These are phyloP conservation scores for Leishmania amazonensis DNA, from an alignment of 208 protist species.

Conservation along the genomic window DNA sequence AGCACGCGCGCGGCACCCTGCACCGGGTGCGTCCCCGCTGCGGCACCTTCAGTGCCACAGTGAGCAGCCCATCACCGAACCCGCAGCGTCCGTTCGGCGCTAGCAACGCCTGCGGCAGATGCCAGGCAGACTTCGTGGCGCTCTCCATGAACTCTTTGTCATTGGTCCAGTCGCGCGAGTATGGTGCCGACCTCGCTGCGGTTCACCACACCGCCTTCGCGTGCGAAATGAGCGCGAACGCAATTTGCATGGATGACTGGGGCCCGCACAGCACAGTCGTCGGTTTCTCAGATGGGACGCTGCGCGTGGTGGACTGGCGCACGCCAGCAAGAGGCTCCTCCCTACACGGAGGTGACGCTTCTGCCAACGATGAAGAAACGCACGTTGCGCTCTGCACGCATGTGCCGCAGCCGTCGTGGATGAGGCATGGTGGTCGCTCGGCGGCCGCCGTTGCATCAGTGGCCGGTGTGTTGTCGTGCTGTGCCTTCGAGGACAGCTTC, in stretches of 20 bases:
- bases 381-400: slow-evolving; percentile 2
- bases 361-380: not conserved
- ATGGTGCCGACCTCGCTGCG: slow-evolving; percentile 15
- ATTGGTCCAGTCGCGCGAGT: slow-evolving; percentile 27
- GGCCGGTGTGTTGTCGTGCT: slow-evolving; percentile 70
- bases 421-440: slow-evolving; percentile 17
- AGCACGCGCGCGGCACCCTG: slow-evolving; percentile 15
- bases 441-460: slow-evolving; percentile 9
- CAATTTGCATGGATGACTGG: slow-evolving; percentile 58
- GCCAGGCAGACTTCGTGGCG: slow-evolving; percentile 17
- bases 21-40: slow-evolving; percentile 14
- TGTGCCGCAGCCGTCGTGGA: slow-evolving; percentile 53
- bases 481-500: slow-evolving; percentile 46
- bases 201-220: slow-evolving; percentile 23
- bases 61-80: not conserved
- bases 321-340: slow-evolving; percentile 16
- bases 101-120: slow-evolving; percentile 2
- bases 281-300: slow-evolving; percentile 62
- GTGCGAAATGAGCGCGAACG: slow-evolving; percentile 36
- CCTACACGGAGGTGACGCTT: not conserved
- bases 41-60: slow-evolving; percentile 1
- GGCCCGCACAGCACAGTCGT: slow-evolving; percentile 49
- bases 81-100: too few relatives aligned
- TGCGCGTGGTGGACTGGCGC: slow-evolving; percentile 71
- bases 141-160: slow-evolving; percentile 19